These are phyloP conservation scores for Perilla frutescens DNA, from an alignment of 257 asterid species.

Conservation along the genomic window DNA sequence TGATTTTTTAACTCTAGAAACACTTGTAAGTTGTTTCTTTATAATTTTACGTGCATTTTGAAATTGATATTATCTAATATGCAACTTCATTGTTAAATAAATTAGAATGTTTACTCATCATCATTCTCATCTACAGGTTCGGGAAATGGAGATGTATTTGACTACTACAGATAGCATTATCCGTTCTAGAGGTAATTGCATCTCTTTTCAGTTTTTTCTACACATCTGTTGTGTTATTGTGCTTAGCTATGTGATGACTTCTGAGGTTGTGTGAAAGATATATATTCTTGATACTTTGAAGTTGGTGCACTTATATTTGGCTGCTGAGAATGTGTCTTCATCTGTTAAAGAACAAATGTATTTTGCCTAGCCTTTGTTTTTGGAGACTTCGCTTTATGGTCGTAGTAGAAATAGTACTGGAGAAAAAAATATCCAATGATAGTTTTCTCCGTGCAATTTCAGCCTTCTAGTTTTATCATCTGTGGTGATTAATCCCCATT, in stretches of 20 bases:
- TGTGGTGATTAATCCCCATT: background rate
- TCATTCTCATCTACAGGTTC: slow-evolving; percentile 54
- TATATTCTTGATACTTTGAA: background rate
- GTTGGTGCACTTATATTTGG: slow-evolving; percentile 12
- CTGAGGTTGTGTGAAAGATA: background rate
- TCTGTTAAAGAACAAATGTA: slow-evolving; percentile 1
- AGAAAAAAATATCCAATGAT: background rate
- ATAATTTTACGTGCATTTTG: background rate
- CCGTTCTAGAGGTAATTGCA: slow-evolving; percentile 76
- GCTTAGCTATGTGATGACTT: slow-evolving; percentile 15
- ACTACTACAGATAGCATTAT: slow-evolving; percentile 75
- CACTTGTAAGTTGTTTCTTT: slow-evolving; percentile 53
- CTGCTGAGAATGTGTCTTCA: slow-evolving; percentile 16
- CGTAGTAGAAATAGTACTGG: slow-evolving; percentile 19
- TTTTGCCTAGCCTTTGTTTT: slow-evolving; percentile 2
- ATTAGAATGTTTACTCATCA: slow-evolving; percentile 4
- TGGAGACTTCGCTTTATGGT: background rate
- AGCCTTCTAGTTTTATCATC: background rate
- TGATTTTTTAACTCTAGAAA: slow-evolving; percentile 64
- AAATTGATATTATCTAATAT: background rate
- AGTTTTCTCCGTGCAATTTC: background rate
- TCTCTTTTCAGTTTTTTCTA: background rate
- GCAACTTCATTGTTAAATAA: background rate
- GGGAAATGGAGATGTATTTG: slow-evolving; percentile 94
- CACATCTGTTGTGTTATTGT: background rate